Base-by-base conservation (phyloP, 352 stramenopile genomes). In the Plasmopara halstedii region DNA sequence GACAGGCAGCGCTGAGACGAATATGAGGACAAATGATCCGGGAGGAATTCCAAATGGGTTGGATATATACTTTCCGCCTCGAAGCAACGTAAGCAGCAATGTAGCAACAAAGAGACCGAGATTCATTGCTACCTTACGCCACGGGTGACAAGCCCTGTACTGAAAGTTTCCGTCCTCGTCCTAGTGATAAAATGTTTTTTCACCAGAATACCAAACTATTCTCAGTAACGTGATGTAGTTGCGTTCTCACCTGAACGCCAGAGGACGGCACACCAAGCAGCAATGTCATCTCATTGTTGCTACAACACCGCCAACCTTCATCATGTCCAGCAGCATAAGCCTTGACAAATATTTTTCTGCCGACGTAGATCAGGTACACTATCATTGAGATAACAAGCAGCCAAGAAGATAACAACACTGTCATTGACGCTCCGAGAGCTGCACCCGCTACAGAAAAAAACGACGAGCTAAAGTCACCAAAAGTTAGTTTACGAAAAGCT, bases 1-100 rank as follows among this genome's bases (percentile, higher is more conserved):
- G 36, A 73, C 68, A 11, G 64, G 64, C 37, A 73, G 36, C 46
- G 70, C 47, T 26, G 60, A 62, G 14, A 90, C 56, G 17, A 85
- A 38, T 77, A 90, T 89, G 56, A 95, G 97, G 8, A 67, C 55
- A 40, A 62, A 70, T 6, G 77, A 91, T 22, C 83, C 90, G 49
- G 85, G 96, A 25, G 73, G 53, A 42, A 97, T 95, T 21, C 90
- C 90, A 32, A 97, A 47, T 9, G 88, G 88, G 48, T 67, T 90
- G 8, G 70, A 56, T 34, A 95, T 93, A 25, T 74, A 75, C 29
- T 73, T 78, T 32, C 89, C 89, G 27, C 86, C 89, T 56, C 96
- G 88, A 10, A 95, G 72, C 19, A 95, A 44, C 40, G 95, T 97
- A 23, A 97, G 81, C 14, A 79, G 45, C 17, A 97, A 46, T 14